phyloP scores from a whole-genome alignment of 2,329 filamentous ascomycete genomes.

The Aspergillus sp. region DNA sequence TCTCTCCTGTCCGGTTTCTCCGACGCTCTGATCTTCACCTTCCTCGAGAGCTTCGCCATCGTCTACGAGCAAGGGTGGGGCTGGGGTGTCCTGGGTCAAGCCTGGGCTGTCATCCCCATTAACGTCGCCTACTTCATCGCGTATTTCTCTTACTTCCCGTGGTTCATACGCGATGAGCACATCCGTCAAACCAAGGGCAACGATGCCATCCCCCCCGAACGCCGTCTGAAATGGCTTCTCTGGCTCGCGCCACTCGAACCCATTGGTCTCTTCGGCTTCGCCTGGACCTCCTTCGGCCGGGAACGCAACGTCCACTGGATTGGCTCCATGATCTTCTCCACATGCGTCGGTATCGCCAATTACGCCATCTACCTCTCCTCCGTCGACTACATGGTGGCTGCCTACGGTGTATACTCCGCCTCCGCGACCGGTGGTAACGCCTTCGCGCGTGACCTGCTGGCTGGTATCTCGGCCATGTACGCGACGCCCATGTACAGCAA shows the following conservation, averaged over 20 bases:
- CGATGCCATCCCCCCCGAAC: conserved; percentile 52
- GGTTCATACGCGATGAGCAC: conserved; percentile 38
- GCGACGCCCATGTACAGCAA: conserved; percentile 60
- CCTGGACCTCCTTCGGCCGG: conserved; percentile 59
- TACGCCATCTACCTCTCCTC: conserved; percentile 67
- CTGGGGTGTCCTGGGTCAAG: conserved; percentile 52
- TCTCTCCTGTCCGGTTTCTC: conserved; percentile 65
- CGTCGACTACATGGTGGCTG: conserved; percentile 68
- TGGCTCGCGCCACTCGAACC: conserved; percentile 56
- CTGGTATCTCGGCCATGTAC: conserved; percentile 62
- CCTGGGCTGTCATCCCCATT: conserved; percentile 59
- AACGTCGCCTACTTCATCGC: conserved; percentile 60
- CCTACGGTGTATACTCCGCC: conserved; percentile 65
- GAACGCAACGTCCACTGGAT: conserved; percentile 58
- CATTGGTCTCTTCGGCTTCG: conserved; percentile 62
- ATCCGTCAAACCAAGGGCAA: conserved; percentile 40
- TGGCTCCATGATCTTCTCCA: conserved; percentile 57
- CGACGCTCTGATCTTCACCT: conserved; percentile 63
- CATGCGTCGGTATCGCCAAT: conserved; percentile 64
- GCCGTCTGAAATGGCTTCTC: conserved; percentile 59
- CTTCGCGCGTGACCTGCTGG: conserved; percentile 64
- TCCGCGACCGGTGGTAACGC: conserved; percentile 70
- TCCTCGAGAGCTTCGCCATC: conserved; percentile 51
- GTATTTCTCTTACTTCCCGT: conserved; percentile 49
- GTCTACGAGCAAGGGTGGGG: conserved; percentile 53